Evolutionary conservation across 2,329 filamentous ascomycete genomes (phyloP), one percentile per base, ranked within the genome.

Genomic region (Aureobasidium musti): DNA sequence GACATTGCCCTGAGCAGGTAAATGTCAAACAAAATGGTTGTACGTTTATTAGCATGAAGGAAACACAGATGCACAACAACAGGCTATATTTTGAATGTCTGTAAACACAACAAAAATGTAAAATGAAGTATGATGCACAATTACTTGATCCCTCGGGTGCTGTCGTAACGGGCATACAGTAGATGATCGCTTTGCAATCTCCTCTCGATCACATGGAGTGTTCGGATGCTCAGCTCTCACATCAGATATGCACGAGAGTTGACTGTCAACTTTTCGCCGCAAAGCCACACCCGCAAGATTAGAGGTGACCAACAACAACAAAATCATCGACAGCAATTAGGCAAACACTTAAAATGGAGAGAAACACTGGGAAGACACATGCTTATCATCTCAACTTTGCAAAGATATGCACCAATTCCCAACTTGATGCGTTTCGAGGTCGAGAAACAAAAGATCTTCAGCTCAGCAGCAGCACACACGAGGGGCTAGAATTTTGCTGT

Each of bases 1-100:
- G 86, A 88, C 74, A 87, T 88, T 78, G 85, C 85, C 63, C 76
- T 88, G 73, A 76, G 74, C 66, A 73, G 76, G 70, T 77, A 73
- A 66, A 69, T 26, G 57, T 47, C 23, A 43, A 33, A n/a, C n/a
- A 60, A 45, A 47, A 8, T 45, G 30, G 57, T 57, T 41, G 35
- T 63, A 26, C 35, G 10, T 26, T 3, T 8, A 39, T 26, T 33
- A 37, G 33, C 37, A 54, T 53, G 39, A 56, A 53, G 19, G 37
- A 39, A 23, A 39, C 30, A 43, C 49, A 65, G 47, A 43, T 37
- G 49, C 49, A 52, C 28, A 37, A 43, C 19, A 45, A 26, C 57
- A 61, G 57, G 57, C 57, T 61, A 61, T 49, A 47, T 61, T 43
- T 43, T 56, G 53, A 26, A 61, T 28, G 57, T 49, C 57, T 61